Evolutionary conservation across 2,329 filamentous ascomycete genomes (phyloP).

Genomic region (Phialophora tarda): DNA sequence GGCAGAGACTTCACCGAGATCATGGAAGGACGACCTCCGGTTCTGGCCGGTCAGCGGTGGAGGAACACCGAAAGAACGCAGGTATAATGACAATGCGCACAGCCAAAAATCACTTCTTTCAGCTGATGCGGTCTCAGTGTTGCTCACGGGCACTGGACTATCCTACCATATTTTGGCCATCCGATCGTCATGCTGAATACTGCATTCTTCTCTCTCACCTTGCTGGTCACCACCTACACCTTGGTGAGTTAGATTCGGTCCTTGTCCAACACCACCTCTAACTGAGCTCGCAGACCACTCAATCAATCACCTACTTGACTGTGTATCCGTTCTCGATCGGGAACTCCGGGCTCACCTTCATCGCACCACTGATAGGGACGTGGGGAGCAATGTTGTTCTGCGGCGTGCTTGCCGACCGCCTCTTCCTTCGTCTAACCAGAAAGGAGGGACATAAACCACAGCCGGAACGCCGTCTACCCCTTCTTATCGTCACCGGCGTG

Average conservation of each 20-base stretch:
- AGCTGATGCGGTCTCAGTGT: constrained; percentile 12
- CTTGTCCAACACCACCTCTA: neutral
- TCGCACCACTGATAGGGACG: constrained; percentile 25
- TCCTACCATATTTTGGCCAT: too few relatives aligned
- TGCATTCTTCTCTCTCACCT: constrained; percentile 23
- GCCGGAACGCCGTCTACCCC: constrained; percentile 25
- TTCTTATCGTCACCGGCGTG: constrained; percentile 22
- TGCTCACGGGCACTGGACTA: too few relatives aligned
- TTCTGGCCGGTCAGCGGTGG: constrained; percentile 29
- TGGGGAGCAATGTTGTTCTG: constrained; percentile 29
- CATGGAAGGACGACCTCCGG: constrained; percentile 22
- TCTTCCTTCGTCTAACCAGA: constrained; percentile 14
- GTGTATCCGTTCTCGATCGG: constrained; percentile 65
- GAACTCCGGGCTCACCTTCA: constrained; percentile 48
- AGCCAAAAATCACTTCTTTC: neutral
- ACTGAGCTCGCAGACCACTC: constrained; percentile 18
- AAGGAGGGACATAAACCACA: constrained; percentile 19
- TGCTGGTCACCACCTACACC: constrained; percentile 24
- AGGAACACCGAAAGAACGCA: constrained; percentile 24
- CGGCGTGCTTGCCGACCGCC: constrained; percentile 23
- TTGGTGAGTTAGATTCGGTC: constrained; percentile 14
- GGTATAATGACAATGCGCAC: constrained; percentile 4
- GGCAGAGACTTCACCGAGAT: neutral
- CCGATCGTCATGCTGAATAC: constrained; percentile 26
- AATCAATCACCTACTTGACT: constrained; percentile 64